Evolutionary conservation across 306 rosid genomes (phyloP), one percentile per base, ranked within the genome.

Genomic region (Ochetophila trinervis): DNA sequence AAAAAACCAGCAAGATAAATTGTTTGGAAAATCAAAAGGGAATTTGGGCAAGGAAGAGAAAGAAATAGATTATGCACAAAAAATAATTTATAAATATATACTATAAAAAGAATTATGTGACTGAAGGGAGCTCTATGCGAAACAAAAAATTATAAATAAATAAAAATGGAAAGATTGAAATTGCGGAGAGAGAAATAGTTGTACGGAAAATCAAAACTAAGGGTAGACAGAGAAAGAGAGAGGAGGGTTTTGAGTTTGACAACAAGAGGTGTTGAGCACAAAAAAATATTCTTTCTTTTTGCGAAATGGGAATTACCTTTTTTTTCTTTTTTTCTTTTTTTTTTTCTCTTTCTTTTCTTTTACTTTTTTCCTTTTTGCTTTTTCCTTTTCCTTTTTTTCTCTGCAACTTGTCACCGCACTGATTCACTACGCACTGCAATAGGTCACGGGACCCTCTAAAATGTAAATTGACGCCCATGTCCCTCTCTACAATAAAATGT

Each of bases 101-200:
- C 32, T 27, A 27, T 27, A 27, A 27, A 62, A 56, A 69, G 36
- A 54, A 40, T 34, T 55, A 62, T 63, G 56, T 68, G 82, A 82
- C 75, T 82, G 80, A 77, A 79, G 69, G 87, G 84, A 82, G 84
- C 80, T 77, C 82, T 8, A 37, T 6, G 49, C 55, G 19, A 49
- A 35, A 47, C 37, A 47, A 20, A 49, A 56, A 44, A 50, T 42
- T 56, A 48, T 35, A 63, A 62, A 53, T 55, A 60, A 48, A 36
- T 27, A 27, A 40, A 40, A 40, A 7, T 40, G 45, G 45, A 40
- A 40, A 8, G 71, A 37, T 57, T 13, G 68, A 6, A 9, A 18
- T 17, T 35, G 42, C 40, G 36, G 57, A 54, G 51, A 18, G 14
- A 42, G 55, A 53, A 27, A 27, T 27, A 27, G 32, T 27, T 30